Percentiles rank a stretch among this genome's conserved stretches.
These are phyloP conservation scores for Trametes punicea DNA, from an alignment of 768 basidiomycete species.

Conservation along the genomic window DNA sequence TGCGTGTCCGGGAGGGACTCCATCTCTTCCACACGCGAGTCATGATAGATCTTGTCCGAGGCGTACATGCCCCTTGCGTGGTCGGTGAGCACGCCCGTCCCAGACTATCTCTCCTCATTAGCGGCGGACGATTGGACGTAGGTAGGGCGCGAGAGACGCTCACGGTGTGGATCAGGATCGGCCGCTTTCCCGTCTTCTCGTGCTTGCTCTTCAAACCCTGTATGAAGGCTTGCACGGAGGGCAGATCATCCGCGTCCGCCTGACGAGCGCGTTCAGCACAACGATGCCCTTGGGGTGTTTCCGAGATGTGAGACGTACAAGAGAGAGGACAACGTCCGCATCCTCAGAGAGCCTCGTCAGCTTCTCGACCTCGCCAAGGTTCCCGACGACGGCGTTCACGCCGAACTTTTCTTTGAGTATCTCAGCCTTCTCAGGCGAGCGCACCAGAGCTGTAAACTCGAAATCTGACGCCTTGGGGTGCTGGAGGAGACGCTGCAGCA, in stretches of 20 bases:
- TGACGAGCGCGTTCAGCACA: constrained; percentile 7
- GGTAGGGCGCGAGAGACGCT: constrained; percentile 21
- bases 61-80: constrained; percentile 40
- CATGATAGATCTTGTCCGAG: constrained; percentile 35
- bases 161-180: constrained; percentile 61
- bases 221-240: constrained; percentile 44
- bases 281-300: not conserved
- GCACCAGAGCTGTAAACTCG: constrained; percentile 45
- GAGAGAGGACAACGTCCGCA: constrained; percentile 36
- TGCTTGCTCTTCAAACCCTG: constrained; percentile 47
- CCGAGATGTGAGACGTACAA: no score
- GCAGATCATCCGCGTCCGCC: constrained; percentile 47
- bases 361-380: constrained; percentile 32
- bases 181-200: constrained; percentile 37
- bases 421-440: constrained; percentile 37
- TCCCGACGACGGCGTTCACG: constrained; percentile 22
- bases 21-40: constrained; percentile 44
- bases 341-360: constrained; percentile 38
- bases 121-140: not conserved
- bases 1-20: constrained; percentile 43
- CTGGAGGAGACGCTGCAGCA: constrained; percentile 43
- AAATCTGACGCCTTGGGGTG: constrained; percentile 42
- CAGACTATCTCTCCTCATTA: not conserved
- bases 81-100: constrained; percentile 40
- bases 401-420: constrained; percentile 16